These are phyloP conservation scores for Condylostoma magnum DNA, from an alignment of 169 alveolate species.

Conservation along the genomic window DNA sequence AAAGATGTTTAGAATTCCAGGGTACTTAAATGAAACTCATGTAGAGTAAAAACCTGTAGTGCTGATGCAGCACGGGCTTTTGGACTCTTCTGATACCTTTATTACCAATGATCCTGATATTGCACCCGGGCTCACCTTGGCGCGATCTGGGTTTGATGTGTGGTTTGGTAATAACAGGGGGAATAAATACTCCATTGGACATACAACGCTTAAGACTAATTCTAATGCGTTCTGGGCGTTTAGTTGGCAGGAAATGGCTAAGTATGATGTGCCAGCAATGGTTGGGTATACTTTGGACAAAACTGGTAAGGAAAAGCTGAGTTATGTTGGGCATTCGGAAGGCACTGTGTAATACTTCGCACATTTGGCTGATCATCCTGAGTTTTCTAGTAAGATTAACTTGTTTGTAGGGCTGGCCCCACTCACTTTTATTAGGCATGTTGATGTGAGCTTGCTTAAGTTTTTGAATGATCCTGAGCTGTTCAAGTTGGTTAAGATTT, in stretches of 20 bases:
- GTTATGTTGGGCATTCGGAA: conserved; percentile 76
- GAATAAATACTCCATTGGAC: conserved; percentile 44
- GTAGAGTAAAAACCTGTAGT: conserved; percentile 47
- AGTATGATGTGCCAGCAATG: conserved; percentile 66
- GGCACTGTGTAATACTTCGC: conserved; percentile 62
- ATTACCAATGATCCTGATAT: conserved; percentile 36
- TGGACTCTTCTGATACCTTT: conserved; percentile 63
- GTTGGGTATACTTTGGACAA: conserved; percentile 41
- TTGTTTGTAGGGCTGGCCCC: conserved; percentile 73
- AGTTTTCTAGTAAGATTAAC: conserved; percentile 41
- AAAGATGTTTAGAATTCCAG: conserved; percentile 67
- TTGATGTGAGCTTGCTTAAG: conserved; percentile 25
- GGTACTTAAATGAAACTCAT: conserved; percentile 32
- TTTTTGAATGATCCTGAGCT: conserved; percentile 27
- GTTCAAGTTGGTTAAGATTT: conserved; percentile 18
- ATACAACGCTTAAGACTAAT: conserved; percentile 2
- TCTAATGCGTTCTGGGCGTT: conserved; percentile 59
- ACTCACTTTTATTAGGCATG: conserved; percentile 44
- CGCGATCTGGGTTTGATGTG: conserved; percentile 64
- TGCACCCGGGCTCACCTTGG: conserved; percentile 51
- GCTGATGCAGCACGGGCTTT: conserved; percentile 65
- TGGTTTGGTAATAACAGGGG: conserved; percentile 78
- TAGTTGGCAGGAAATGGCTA: conserved; percentile 59
- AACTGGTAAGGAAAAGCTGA: conserved; percentile 39
- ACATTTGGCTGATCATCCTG: conserved; percentile 36